phyloP scores from a whole-genome alignment of 345 rosid genomes.

The Tarenaya hassleriana region DNA sequence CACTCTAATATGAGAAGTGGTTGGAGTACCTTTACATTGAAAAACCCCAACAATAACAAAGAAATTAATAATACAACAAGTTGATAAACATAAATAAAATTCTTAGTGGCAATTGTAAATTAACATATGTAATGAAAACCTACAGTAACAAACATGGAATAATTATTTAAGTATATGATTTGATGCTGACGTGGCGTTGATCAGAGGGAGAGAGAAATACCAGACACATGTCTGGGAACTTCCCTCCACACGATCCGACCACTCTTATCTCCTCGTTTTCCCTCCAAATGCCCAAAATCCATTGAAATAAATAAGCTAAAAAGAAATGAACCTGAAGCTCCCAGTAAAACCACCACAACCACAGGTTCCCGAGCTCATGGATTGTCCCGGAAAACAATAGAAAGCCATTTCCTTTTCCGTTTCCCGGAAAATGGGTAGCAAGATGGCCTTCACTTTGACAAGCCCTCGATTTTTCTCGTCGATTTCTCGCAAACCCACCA shows the following conservation, averaged over 20 bases:
- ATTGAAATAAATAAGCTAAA: not conserved
- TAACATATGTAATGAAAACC: too few relatives aligned
- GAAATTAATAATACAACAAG: too few relatives aligned
- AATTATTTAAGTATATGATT: too few relatives aligned
- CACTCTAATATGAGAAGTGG: too few relatives aligned
- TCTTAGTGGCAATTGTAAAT: too few relatives aligned
- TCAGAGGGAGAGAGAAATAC: slow-evolving; percentile 5
- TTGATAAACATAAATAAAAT: too few relatives aligned
- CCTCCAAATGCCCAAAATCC: slow-evolving; percentile 36
- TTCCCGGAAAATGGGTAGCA: slow-evolving; percentile 24
- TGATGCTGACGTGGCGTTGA: slow-evolving; percentile 47
- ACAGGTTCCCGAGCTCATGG: too few relatives aligned
- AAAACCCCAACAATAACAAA: too few relatives aligned
- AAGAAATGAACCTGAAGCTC: slow-evolving; percentile 19
- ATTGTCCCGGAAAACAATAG: slow-evolving; percentile 18
- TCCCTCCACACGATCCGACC: slow-evolving; percentile 54
- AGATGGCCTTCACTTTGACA: slow-evolving; percentile 23
- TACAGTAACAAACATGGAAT: too few relatives aligned
- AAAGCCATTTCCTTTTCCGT: slow-evolving; percentile 15
- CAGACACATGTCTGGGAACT: slow-evolving; percentile 29
- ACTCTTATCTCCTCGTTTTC: slow-evolving; percentile 29
- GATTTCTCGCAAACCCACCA: slow-evolving; percentile 20
- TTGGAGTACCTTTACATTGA: too few relatives aligned
- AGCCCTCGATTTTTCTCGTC: slow-evolving; percentile 23
- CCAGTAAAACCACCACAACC: too few relatives aligned